Evolutionary conservation across 208 protist genomes (phyloP).

Genomic region (Entamoeba invadens): DNA sequence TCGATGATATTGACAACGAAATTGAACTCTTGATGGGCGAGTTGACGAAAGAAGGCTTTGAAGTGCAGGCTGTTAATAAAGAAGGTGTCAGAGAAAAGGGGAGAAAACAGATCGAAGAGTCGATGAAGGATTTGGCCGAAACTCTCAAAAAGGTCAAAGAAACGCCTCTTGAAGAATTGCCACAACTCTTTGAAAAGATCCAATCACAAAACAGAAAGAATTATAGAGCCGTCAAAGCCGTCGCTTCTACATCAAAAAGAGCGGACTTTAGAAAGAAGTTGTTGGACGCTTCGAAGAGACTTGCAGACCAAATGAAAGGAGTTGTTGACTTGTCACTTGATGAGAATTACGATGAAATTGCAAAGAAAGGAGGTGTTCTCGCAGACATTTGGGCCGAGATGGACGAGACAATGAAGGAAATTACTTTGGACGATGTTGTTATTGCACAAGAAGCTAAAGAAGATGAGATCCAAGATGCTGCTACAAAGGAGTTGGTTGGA

Average conservation of each 20-base stretch:
- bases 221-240: not conserved
- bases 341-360: not conserved
- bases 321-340: not conserved
- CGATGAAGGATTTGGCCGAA: not conserved
- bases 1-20: not conserved
- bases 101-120: not conserved
- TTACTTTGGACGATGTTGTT: not conserved
- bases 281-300: not conserved
- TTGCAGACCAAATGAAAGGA: not conserved
- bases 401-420: not conserved
- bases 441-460: not conserved
- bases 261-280: not conserved
- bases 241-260: not conserved
- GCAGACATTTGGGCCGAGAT: not conserved
- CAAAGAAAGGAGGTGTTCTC: not conserved
- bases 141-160: not conserved
- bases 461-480: not conserved
- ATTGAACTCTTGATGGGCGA: not conserved
- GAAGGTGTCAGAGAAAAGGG: not conserved
- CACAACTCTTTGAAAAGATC: not conserved
- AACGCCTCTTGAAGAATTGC: not conserved
- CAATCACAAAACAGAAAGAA: constrained; percentile 2
- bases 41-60: not conserved
- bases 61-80: not conserved
- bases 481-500: not conserved